Base-by-base conservation (phyloP, 148 eudicot genomes). In the Pharnaceum exiguum region DNA sequence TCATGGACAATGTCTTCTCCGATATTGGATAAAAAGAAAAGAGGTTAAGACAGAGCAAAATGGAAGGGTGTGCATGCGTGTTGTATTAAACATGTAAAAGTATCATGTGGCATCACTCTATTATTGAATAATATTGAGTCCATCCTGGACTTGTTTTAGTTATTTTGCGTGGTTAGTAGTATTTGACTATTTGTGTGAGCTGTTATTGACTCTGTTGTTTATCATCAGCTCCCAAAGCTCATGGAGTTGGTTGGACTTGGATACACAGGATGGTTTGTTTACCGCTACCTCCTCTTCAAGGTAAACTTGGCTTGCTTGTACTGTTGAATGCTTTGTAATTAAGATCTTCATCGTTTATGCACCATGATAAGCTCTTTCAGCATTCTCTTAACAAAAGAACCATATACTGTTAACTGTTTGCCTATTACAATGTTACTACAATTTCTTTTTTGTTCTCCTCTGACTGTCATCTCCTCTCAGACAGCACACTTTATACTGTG, bases 231-330 rank as follows among this genome's bases (percentile, higher is more conserved):
- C 62, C 99, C 99, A 11, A 94, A 94, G 83, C 56, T 94, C 77
- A 56, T 94, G 99, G 99, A 94, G 75, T 74, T 94, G 83, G 96
- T 94, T 45, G 99, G 99, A 45, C 99, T 94, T 60, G 96, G 96
- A 71, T 94, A 94, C 73, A 79, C 95, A 1, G 96, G 96, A 70
- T 94, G 99, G 99, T 94, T 94, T 70, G 96, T 94, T 58, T 94
- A 94, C 83, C 95, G 95, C 25, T 94, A 94, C 70, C 96, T 94
- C 58, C 95, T 94, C 43, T 94, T 94, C 86, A 89, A 94, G 99
- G 99, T 94, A 75, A 70, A 13, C 10, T 33, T 63, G 38, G 38
- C 38, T 35, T 6, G 7, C 38, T 35, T 35, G 12, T 35, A 7
- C 12, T 12, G 38, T 35, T 35, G 7, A 7, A 35, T 35, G 12